Percentiles rank a stretch among this genome's conserved stretches.
Conservation (phyloP, 108 stramenopile genomes). For the Discostella stelligeroides region DNA sequence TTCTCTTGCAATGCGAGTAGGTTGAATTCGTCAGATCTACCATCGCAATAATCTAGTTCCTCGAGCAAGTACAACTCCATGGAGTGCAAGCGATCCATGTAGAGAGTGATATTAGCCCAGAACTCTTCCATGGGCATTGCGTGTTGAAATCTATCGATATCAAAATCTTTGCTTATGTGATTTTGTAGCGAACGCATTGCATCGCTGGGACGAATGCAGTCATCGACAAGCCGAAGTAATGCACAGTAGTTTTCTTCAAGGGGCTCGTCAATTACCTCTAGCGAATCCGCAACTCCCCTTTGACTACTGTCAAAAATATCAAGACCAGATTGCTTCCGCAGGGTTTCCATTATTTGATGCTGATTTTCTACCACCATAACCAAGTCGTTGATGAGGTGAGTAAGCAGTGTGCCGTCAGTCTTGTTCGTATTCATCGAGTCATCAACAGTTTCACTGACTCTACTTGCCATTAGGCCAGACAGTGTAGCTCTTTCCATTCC, state of each 20-base stretch:
- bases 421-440: conserved; percentile 1
- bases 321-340: conserved; percentile 43
- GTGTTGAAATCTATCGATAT: conserved; percentile 35
- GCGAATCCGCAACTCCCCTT: neutral
- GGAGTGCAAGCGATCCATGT: conserved; percentile 72
- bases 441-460: neutral
- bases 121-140: conserved; percentile 56
- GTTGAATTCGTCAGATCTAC: conserved; percentile 19
- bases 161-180: conserved; percentile 34
- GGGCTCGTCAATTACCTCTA: neutral
- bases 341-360: conserved; percentile 42
- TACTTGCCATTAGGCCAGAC: conserved; percentile 48
- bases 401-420: conserved; percentile 28
- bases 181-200: conserved; percentile 46
- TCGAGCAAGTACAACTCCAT: conserved; percentile 70
- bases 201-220: conserved; percentile 39
- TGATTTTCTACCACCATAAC: conserved; percentile 78
- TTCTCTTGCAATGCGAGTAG: conserved; percentile 16
- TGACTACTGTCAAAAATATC: neutral
- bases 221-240: conserved; percentile 34
- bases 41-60: conserved; percentile 45
- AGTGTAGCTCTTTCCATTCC: conserved; percentile 72
- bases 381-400: conserved; percentile 57
- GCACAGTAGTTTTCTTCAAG: conserved; percentile 31
- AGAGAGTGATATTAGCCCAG: conserved; percentile 66